Percentiles rank a stretch among this genome's conserved stretches.
Conservation (phyloP, 345 rosid species). For the Draba incana region DNA sequence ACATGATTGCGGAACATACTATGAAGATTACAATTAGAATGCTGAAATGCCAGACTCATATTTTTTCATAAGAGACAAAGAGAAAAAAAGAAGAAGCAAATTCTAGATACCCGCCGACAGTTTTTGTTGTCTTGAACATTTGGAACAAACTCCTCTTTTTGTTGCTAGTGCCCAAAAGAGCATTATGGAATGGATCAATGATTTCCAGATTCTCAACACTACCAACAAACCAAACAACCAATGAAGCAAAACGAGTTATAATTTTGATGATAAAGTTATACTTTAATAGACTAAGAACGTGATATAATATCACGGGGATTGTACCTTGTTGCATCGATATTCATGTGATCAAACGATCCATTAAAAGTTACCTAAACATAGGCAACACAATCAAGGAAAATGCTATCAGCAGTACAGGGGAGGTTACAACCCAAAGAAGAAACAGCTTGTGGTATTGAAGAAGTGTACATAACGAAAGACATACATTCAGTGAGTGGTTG, state of each 20-base stretch:
- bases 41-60: slow-evolving; percentile 24
- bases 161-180: slow-evolving; percentile 85
- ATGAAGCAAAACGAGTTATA: slow-evolving; percentile 7
- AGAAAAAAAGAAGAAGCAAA: neutral
- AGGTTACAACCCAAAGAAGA: slow-evolving; percentile 7
- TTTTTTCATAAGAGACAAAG: slow-evolving; percentile 14
- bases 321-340: slow-evolving; percentile 93
- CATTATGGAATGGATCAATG: slow-evolving; percentile 79
- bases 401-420: slow-evolving; percentile 3
- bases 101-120: slow-evolving; percentile 79
- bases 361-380: slow-evolving; percentile 79
- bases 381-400: slow-evolving; percentile 22
- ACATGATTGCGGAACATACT: slow-evolving; percentile 11
- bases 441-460: neutral
- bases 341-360: slow-evolving; percentile 98
- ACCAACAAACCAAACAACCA: slow-evolving; percentile 41
- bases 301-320: slow-evolving; percentile 19
- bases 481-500: slow-evolving; percentile 85
- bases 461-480: slow-evolving; percentile 35
- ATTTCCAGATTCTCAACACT: slow-evolving; percentile 96
- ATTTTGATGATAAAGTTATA: neutral
- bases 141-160: slow-evolving; percentile 94
- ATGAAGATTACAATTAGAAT: slow-evolving; percentile 4
- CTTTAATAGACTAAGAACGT: slow-evolving; percentile 11
- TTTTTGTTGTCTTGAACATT: slow-evolving; percentile 96